Evolutionary conservation across 148 eudicot genomes (phyloP).

Genomic region (Rhododendron vialii): DNA sequence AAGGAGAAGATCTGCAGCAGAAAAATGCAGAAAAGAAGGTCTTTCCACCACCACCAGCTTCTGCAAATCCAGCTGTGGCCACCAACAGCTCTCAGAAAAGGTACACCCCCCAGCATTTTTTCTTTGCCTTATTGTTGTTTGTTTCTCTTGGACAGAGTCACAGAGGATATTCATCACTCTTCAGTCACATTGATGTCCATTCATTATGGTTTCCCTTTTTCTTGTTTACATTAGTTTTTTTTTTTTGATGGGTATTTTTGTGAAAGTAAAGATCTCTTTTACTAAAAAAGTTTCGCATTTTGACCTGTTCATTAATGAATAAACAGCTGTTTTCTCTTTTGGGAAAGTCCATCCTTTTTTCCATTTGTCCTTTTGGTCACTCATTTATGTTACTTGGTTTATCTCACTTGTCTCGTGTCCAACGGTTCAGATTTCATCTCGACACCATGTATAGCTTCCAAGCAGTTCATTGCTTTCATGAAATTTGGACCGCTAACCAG

Average conservation of each 20-base stretch:
- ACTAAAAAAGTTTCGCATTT: neutral
- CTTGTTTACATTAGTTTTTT: slow-evolving; percentile 8
- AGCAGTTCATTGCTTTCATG: too few species aligned
- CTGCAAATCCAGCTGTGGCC: slow-evolving; percentile 65
- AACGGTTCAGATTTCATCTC: too few species aligned
- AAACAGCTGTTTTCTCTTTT: neutral
- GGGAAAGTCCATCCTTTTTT: neutral
- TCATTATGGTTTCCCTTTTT: neutral
- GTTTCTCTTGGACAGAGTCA: slow-evolving; percentile 15
- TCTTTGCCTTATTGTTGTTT: slow-evolving; percentile 8
- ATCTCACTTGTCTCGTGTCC: neutral
- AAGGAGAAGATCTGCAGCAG: slow-evolving; percentile 30
- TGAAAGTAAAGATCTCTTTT: neutral
- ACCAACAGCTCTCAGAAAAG: slow-evolving; percentile 88
- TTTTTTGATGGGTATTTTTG: neutral
- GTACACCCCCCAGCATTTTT: slow-evolving; percentile 29
- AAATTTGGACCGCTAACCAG: too few species aligned
- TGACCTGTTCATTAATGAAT: neutral
- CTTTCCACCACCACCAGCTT: slow-evolving; percentile 40
- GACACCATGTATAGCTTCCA: too few species aligned
- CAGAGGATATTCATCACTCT: slow-evolving; percentile 52
- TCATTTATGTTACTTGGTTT: neutral
- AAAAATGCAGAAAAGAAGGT: slow-evolving; percentile 36
- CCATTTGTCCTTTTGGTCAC: neutral
- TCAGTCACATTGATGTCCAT: slow-evolving; percentile 25